A percentile compares a stretch with the other conserved stretches of the same genome.
Conservation (phyloP, 129 eudicot species). For the Saposhnikovia divaricata region DNA sequence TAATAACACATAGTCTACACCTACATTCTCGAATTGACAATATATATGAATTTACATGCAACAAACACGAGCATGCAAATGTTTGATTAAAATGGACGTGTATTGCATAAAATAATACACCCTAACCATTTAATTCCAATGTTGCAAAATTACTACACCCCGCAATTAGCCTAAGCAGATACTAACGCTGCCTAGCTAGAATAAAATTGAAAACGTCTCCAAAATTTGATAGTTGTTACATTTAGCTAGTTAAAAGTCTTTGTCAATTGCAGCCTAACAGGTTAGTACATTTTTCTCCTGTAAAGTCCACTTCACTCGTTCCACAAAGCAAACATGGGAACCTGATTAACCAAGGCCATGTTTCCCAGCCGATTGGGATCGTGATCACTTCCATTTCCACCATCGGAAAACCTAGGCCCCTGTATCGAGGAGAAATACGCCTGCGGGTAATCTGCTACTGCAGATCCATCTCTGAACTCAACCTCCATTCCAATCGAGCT, state of each 20-base stretch:
- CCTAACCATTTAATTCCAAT: background rate
- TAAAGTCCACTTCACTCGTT: constrained; percentile 18
- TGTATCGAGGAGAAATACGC: constrained; percentile 21
- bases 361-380: constrained; percentile 7
- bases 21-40: no score
- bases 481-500: background rate
- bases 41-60: background rate
- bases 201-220: background rate
- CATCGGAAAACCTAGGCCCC: constrained; percentile 23
- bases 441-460: constrained; percentile 16
- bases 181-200: background rate
- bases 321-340: constrained; percentile 52
- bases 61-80: background rate
- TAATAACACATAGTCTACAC: no score
- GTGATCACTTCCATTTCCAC: constrained; percentile 7
- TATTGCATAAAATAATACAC: constrained; percentile 1
- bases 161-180: background rate
- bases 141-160: background rate
- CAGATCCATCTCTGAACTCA: constrained; percentile 17
- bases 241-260: background rate
- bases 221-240: background rate
- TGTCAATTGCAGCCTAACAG: background rate
- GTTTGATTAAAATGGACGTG: background rate
- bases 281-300: background rate
- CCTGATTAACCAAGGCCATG: constrained; percentile 20